Evolutionary conservation across 1,284 basidiomycete species (phyloP).

Genomic region (Trichosporon ovoides): DNA sequence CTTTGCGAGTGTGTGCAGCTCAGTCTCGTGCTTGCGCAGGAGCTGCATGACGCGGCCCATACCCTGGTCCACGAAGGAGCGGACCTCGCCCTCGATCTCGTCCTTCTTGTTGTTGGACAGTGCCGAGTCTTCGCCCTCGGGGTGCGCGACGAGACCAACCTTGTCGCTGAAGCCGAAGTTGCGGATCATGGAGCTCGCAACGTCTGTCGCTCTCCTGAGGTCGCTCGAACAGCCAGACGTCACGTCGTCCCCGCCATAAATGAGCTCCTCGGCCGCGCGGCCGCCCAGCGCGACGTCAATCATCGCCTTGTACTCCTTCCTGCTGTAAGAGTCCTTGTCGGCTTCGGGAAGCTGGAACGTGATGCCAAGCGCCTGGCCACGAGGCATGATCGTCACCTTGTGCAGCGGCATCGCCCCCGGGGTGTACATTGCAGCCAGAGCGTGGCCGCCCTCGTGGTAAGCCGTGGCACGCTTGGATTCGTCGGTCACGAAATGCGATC

Average conservation of each 20-base stretch:
- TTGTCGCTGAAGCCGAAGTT: conserved; percentile 70
- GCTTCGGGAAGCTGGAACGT: conserved; percentile 81
- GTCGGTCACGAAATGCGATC: conserved; percentile 77
- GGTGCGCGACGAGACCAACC: conserved; percentile 70
- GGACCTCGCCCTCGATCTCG: conserved; percentile 75
- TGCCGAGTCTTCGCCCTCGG: conserved; percentile 63
- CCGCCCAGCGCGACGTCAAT: conserved; percentile 92
- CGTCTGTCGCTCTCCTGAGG: conserved; percentile 68
- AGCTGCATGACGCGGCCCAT: conserved; percentile 65
- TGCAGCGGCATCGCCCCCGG: conserved; percentile 89
- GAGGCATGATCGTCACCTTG: conserved; percentile 91
- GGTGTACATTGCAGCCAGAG: conserved; percentile 82
- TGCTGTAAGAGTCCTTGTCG: conserved; percentile 55
- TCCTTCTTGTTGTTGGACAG: conserved; percentile 69
- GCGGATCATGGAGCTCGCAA: conserved; percentile 76
- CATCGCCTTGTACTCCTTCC: conserved; percentile 46
- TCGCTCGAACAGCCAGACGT: conserved; percentile 88
- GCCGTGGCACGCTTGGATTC: conserved; percentile 82
- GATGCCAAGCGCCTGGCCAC: conserved; percentile 83
- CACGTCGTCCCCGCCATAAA: conserved; percentile 80
- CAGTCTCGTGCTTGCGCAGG: conserved; percentile 65
- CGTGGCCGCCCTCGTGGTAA: conserved; percentile 94
- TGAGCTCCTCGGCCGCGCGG: conserved; percentile 84
- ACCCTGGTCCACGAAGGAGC: conserved; percentile 68
- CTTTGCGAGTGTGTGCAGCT: conserved; percentile 78